Evolutionary conservation across 2,329 filamentous ascomycete genomes (phyloP), one percentile per base, ranked within the genome.

Genomic region (Aspergillus oerlinghausenensis): DNA sequence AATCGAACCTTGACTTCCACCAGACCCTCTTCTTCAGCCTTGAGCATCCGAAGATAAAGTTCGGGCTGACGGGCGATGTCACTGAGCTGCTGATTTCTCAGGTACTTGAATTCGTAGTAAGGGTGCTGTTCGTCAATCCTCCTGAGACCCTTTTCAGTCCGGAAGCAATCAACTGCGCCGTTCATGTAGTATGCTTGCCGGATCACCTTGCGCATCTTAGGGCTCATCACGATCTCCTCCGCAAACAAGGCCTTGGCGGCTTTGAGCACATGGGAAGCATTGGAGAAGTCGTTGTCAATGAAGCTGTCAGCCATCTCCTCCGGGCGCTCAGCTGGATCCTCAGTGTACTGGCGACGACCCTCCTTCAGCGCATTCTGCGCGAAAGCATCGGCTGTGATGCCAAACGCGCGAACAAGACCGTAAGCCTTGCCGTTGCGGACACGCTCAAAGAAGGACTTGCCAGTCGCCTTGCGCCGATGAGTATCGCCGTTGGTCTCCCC

Each of bases 51-150:
- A 55, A 99, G 78, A 71, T 94, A 99, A 26, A 96, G 80, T 62
- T 97, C 92, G 1, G 94, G 94, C 53, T 89, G 87, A 52, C 86
- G 85, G 2, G 91, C 88, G 57, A 97, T 84, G 63, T 94, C 89
- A 45, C 80, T 79, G 59, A 97, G 88, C 7, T 90, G 89, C 73
- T 97, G 92, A 66, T 94, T 92, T 62, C 91, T 86, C 21, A 99
- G 81, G 66, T 99, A 99, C 74, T 99, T 96, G 79, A 99, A 90
- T 73, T 97, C 94, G 71, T 97, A 97, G 74, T 95, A 97, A 0
- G 92, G 91, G 68, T 97, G 92, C 25, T 94, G 87, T 60, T 97
- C 93, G 65, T 96, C 92, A 64, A 99, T 97, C 68, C 90, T 90
- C 56, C 90, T 89, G 53, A 97, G 79, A 28, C 94, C 94, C 75